Conservation (phyloP, 164 flowering plant genomes). For the Magnolia sinica region DNA sequence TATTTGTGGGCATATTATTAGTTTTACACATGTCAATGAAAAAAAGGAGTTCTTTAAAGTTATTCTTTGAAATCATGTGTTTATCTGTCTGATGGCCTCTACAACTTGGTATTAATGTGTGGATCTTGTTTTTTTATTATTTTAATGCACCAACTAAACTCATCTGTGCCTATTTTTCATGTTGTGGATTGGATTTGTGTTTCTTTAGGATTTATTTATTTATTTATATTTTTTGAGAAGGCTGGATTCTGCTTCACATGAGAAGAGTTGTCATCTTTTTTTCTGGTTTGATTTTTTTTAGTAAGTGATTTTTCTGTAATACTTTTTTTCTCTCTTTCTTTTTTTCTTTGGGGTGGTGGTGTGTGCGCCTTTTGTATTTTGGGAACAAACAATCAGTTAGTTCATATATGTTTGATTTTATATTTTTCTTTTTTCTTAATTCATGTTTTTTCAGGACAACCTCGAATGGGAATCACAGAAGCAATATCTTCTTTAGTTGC, state of each 20-base stretch:
- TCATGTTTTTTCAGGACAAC: conserved; percentile 21
- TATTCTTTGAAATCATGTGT: too few species aligned
- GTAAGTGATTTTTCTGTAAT: not conserved
- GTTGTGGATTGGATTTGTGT: not conserved
- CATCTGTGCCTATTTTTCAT: not conserved
- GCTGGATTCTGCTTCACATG: not conserved
- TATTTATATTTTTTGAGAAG: not conserved
- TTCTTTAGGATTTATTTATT: not conserved
- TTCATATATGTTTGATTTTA: too few species aligned
- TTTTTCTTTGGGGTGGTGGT: not conserved
- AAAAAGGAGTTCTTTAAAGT: too few species aligned
- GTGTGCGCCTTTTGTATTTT: not conserved
- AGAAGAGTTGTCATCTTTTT: not conserved
- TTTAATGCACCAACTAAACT: too few species aligned
- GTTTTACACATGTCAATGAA: too few species aligned
- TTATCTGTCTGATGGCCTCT: too few species aligned
- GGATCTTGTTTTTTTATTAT: too few species aligned
- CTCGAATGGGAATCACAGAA: conserved; percentile 14
- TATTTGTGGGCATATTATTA: too few species aligned
- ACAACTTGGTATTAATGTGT: too few species aligned
- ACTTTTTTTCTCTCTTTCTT: not conserved
- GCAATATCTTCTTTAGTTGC: conserved; percentile 26
- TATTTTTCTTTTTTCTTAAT: not conserved
- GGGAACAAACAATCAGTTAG: too few species aligned
- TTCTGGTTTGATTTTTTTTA: not conserved